Conservation (phyloP, 1,139 yeast species). For the Taphrina betulina region DNA sequence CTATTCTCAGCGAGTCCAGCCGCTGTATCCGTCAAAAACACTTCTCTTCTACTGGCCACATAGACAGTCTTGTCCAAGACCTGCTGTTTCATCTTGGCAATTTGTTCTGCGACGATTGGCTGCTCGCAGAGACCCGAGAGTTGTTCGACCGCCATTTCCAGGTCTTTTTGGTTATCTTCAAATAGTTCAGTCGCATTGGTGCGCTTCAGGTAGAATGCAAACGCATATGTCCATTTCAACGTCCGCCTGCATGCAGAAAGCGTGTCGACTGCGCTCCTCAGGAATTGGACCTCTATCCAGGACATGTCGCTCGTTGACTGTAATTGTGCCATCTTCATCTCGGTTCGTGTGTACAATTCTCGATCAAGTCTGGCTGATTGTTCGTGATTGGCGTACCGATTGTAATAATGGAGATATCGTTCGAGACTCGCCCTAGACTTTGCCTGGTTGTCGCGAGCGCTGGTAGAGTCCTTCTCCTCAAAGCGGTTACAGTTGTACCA, state of each 20-base stretch:
- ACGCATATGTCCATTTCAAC: slow-evolving; percentile 87
- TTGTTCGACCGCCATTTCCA: slow-evolving; percentile 74
- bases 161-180: slow-evolving; percentile 70
- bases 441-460: slow-evolving; percentile 45
- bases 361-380: slow-evolving; percentile 73
- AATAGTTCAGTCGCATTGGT: slow-evolving; percentile 54
- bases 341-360: slow-evolving; percentile 61
- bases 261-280: slow-evolving; percentile 65
- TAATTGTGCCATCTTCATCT: slow-evolving; percentile 62
- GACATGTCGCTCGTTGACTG: slow-evolving; percentile 66
- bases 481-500: slow-evolving; percentile 69
- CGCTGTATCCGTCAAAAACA: slow-evolving; percentile 45
- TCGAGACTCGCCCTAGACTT: slow-evolving; percentile 51
- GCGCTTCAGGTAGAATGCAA: slow-evolving; percentile 64
- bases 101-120: slow-evolving; percentile 41
- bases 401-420: slow-evolving; percentile 74
- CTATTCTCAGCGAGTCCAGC: slow-evolving; percentile 44
- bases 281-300: slow-evolving; percentile 88
- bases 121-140: slow-evolving; percentile 64
- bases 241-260: slow-evolving; percentile 71
- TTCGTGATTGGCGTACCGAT: slow-evolving; percentile 74
- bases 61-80: slow-evolving; percentile 46
- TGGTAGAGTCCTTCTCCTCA: slow-evolving; percentile 49
- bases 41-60: slow-evolving; percentile 44
- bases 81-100: slow-evolving; percentile 43